Evolutionary conservation across 768 basidiomycete genomes (phyloP).

Genomic region (Multifurca ochricompacta): DNA sequence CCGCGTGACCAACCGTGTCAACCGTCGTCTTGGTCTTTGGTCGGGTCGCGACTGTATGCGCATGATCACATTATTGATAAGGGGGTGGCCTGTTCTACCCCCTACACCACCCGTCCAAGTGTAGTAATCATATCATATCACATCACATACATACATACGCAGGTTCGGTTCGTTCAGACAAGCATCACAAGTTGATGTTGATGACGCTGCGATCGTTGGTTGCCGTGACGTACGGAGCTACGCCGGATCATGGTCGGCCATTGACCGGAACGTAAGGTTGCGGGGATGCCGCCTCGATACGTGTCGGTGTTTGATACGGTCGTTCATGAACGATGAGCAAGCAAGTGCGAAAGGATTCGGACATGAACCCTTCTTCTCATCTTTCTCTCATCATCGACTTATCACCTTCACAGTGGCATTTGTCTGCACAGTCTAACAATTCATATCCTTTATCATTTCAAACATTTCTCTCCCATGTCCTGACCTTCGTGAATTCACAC

Average conservation of each 20-base stretch:
- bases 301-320: background rate
- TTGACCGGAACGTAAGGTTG: background rate
- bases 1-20: background rate
- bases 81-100: background rate
- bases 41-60: too few species aligned
- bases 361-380: slow-evolving; percentile 51
- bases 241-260: background rate
- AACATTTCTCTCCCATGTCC: slow-evolving; percentile 73
- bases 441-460: slow-evolving; percentile 52
- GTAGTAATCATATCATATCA: background rate
- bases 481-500: slow-evolving; percentile 90
- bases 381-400: slow-evolving; percentile 82
- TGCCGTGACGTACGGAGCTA: background rate
- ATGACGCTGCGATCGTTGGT: background rate
- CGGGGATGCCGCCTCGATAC: slow-evolving; percentile 1
- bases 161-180: too few species aligned
- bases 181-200: too few species aligned
- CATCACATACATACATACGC: too few species aligned
- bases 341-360: background rate
- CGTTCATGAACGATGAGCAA: background rate
- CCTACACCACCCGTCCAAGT: background rate
- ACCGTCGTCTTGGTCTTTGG: too few species aligned
- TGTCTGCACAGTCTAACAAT: slow-evolving; percentile 46
- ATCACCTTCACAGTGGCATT: slow-evolving; percentile 80
- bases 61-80: too few species aligned